Base-by-base conservation (phyloP, 2,329 filamentous ascomycete species). In the Leptoxyphium fumago region DNA sequence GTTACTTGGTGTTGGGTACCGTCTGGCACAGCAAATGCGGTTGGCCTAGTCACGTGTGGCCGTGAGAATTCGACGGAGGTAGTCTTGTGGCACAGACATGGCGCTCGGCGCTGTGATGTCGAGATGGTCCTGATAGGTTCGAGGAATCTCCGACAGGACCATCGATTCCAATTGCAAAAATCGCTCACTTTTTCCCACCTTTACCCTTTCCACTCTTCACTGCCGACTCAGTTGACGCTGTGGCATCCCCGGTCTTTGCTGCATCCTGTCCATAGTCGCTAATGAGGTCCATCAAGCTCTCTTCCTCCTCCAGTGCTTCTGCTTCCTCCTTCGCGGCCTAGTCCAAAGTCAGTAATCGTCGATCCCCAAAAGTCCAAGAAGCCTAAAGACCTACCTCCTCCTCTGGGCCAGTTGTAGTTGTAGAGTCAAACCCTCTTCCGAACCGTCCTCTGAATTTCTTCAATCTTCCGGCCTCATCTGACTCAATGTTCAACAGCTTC, bases 401-500 rank as follows among this genome's bases (percentile, higher is more conserved):
- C 28, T 50, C 50, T 39, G 48, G 50, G n/a, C 42, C 43, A 29
- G 45, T 53, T n/a, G 45, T 54, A 42, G 60, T 58, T 43, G 61
- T 67, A 18, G 76, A 70, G 67, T 98, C 91, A 72, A 84, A 98
- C 10, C 78, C 78, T 46, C 82, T 72, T 21, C 91, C 91, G 69
- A 88, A 98, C 45, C 83, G 75, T 48, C 74, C 75, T 56, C 91
- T 75, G 70, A 98, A 98, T 44, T 84, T 83, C 43, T 81, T 83
- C 57, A 98, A 67, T 59, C 83, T 78, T 14, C 91, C 91, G 2
- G 91, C 89, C 73, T 96, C 91, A 63, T 98, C 91, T 50, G 93
- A 79, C 68, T 98, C 91, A 46, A 95, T 74, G 62, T 91, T 94
- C 61, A 81, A 70, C 56, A 98, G 71, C 49, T 82, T 82, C 65